A percentile compares a stretch with the other conserved stretches of the same genome.
Evolutionary conservation across 2,329 filamentous ascomycete species (phyloP).

Genomic region (Claviceps arundinis): DNA sequence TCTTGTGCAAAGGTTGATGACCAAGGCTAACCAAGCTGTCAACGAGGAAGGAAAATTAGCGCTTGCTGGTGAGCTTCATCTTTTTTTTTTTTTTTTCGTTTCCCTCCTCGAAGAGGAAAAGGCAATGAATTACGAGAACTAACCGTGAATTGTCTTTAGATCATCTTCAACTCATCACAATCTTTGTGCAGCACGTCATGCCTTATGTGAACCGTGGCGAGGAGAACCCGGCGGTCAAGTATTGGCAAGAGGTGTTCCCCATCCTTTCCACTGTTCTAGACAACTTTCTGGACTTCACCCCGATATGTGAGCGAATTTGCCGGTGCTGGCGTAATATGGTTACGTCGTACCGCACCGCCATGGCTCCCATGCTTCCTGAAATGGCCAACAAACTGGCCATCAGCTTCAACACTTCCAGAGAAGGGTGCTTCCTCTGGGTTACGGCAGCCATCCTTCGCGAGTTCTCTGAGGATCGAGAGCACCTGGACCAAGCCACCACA

Average conservation of each 20-base stretch:
- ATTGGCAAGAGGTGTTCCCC: conserved; percentile 89
- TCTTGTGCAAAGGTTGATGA: conserved; percentile 71
- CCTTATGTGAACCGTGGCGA: conserved; percentile 60
- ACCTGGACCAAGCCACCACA: conserved; percentile 68
- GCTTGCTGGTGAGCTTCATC: conserved; percentile 53
- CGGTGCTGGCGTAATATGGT: conserved; percentile 96
- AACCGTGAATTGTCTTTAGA: conserved; percentile 33
- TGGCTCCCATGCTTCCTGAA: conserved; percentile 68
- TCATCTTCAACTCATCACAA: conserved; percentile 81
- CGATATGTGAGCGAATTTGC: conserved; percentile 87
- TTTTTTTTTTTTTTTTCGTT: too few species aligned
- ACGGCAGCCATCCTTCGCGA: conserved; percentile 90
- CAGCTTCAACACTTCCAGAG: conserved; percentile 73
- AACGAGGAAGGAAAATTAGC: conserved; percentile 74
- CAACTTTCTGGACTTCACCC: conserved; percentile 72
- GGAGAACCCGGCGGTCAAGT: conserved; percentile 84
- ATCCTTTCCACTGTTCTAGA: conserved; percentile 76
- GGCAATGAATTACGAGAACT: neutral
- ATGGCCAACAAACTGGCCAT: conserved; percentile 80
- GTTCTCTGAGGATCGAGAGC: conserved; percentile 81
- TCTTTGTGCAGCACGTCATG: conserved; percentile 67
- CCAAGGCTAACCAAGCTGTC: conserved; percentile 71
- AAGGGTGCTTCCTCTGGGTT: conserved; percentile 98
- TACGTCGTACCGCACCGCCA: conserved; percentile 83
- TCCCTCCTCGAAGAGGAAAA: neutral